These are phyloP conservation scores for Phaeosphaeriaceae sp. DNA, from an alignment of 2,329 filamentous ascomycete genomes.

Conservation along the genomic window DNA sequence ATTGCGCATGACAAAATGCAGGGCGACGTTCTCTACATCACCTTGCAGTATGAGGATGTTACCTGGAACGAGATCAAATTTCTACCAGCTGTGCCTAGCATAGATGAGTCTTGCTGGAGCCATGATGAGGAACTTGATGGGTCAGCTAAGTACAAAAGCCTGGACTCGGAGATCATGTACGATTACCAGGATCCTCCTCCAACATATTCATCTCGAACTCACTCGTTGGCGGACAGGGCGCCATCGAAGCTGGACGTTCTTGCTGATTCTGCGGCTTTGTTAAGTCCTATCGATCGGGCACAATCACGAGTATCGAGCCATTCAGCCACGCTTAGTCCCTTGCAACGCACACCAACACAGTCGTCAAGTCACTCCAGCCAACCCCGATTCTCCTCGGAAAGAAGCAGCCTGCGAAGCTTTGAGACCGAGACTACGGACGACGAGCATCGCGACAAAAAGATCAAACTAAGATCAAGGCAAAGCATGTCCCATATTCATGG, in stretches of 20 bases:
- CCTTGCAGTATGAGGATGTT: conserved; percentile 48
- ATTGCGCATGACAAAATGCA: conserved; percentile 51
- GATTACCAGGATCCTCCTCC: conserved; percentile 52
- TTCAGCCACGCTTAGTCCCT: conserved; percentile 18
- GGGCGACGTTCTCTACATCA: conserved; percentile 50
- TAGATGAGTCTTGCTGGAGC: conserved; percentile 47
- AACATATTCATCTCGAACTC: conserved; percentile 51
- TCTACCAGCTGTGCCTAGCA: conserved; percentile 39
- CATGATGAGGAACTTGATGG: conserved; percentile 50
- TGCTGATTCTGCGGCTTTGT: conserved; percentile 45
- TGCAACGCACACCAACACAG: conserved; percentile 19
- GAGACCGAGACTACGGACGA: conserved; percentile 46
- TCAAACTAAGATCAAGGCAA: conserved; percentile 46
- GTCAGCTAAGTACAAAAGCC: conserved; percentile 42
- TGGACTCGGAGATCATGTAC: conserved; percentile 52
- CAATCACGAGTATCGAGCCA: conserved; percentile 26
- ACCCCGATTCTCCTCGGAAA: conserved; percentile 41
- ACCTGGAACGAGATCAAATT: conserved; percentile 50
- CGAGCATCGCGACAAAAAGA: conserved; percentile 51
- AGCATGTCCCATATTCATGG: conserved; percentile 41
- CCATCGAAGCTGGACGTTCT: conserved; percentile 47
- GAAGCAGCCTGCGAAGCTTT: conserved; percentile 46
- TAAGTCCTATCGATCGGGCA: conserved; percentile 42
- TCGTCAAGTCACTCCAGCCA: conserved; percentile 26
- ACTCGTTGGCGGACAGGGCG: conserved; percentile 46